phyloP scores from a whole-genome alignment of 306 rosid species.

The Prunus davidiana region DNA sequence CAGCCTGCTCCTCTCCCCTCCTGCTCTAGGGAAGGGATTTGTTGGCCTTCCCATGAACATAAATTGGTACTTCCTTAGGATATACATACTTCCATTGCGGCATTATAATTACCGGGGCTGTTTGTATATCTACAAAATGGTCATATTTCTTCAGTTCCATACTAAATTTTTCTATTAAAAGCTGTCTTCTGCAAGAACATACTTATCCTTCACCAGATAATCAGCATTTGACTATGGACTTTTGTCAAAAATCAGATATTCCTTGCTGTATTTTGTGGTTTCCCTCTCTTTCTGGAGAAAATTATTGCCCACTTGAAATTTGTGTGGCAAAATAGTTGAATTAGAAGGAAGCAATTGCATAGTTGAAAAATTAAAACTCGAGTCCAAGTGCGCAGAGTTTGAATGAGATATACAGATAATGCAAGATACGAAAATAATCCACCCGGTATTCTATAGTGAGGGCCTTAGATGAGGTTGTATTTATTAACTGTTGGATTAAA shows the following conservation, averaged over 20 bases:
- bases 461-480: too few species aligned
- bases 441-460: too few species aligned
- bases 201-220: background rate
- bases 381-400: too few species aligned
- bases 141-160: background rate
- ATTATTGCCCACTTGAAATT: too few species aligned
- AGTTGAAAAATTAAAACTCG: too few species aligned
- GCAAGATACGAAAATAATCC: too few species aligned
- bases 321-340: too few species aligned
- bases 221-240: background rate
- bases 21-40: constrained; percentile 60
- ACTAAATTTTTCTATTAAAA: background rate
- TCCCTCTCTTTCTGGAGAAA: background rate
- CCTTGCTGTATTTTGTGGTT: background rate
- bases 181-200: too few species aligned
- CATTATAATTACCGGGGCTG: background rate
- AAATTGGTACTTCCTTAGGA: constrained; percentile 47
- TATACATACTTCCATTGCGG: constrained; percentile 7
- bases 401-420: too few species aligned
- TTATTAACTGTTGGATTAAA: too few species aligned
- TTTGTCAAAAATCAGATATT: background rate
- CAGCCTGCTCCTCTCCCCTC: constrained; percentile 90
- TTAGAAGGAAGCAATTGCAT: too few species aligned
- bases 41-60: constrained; percentile 76
- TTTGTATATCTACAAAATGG: constrained; percentile 25